Conservation (phyloP, 257 asterid genomes). For the Solanum virginianum region DNA sequence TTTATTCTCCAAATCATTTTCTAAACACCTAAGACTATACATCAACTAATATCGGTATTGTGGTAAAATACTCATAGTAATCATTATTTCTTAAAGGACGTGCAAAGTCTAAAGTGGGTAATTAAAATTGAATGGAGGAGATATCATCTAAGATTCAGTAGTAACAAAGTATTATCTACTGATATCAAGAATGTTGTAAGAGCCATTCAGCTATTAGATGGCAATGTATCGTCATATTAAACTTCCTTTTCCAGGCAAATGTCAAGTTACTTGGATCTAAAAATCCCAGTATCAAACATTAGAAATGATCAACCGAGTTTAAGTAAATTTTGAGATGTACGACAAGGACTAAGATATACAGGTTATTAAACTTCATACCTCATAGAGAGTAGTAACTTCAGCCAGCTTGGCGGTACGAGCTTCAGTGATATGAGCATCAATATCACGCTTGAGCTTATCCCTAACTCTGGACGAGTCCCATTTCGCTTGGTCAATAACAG, state of each 20-base stretch:
- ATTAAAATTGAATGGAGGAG: neutral
- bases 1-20: neutral
- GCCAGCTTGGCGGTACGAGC: constrained; percentile 68
- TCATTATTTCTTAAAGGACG: neutral
- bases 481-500: constrained; percentile 61
- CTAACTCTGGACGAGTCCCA: constrained; percentile 89
- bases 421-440: constrained; percentile 61
- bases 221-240: neutral
- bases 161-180: neutral
- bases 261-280: neutral
- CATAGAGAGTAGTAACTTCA: constrained; percentile 53
- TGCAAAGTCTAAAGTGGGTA: neutral
- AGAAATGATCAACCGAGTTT: neutral
- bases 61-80: neutral
- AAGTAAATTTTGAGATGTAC: neutral
- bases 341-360: neutral
- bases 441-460: constrained; percentile 81
- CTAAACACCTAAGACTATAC: neutral
- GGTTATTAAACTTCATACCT: constrained; percentile 29
- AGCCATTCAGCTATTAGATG: neutral
- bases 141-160: neutral
- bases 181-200: neutral
- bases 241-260: neutral
- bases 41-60: neutral
- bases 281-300: neutral